Evolutionary conservation across 495 filamentous ascomycete species (phyloP).

Genomic region (Hamigera avellanea): DNA sequence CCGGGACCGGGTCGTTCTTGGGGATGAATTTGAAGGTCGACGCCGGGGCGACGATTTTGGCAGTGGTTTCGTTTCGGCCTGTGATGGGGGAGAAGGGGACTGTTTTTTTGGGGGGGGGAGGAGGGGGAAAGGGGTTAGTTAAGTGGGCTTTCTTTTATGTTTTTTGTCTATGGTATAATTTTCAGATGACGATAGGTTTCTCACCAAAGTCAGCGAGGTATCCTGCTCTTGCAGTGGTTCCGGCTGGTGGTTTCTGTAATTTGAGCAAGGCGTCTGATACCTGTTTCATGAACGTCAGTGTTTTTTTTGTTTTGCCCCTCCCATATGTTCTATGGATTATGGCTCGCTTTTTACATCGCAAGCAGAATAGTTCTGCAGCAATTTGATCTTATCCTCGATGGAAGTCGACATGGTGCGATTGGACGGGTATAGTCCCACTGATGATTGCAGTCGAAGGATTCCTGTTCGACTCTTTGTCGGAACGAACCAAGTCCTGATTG

Average conservation of each 20-base stretch:
- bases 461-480: no score
- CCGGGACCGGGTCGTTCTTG: slow-evolving; percentile 22
- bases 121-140: slow-evolving; percentile 1
- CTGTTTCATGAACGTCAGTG: no score
- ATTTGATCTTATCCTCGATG: no score
- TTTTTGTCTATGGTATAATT: slow-evolving; percentile 4
- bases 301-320: no score
- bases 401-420: no score
- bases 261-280: slow-evolving; percentile 54
- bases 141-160: neutral
- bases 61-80: slow-evolving; percentile 16
- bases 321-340: no score
- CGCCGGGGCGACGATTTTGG: slow-evolving; percentile 44
- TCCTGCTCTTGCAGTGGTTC: slow-evolving; percentile 40
- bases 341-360: neutral
- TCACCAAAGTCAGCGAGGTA: slow-evolving; percentile 49
- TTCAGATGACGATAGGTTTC: neutral
- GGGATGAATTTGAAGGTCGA: slow-evolving; percentile 53
- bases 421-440: no score
- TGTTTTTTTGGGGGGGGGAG: slow-evolving; percentile 2
- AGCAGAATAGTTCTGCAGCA: neutral
- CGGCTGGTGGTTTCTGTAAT: slow-evolving; percentile 38
- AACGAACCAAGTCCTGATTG: no score
- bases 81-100: slow-evolving; percentile 23
- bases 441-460: no score